Conservation (phyloP, 2,329 filamentous ascomycete species). For the Fusarium oligoseptatum region DNA sequence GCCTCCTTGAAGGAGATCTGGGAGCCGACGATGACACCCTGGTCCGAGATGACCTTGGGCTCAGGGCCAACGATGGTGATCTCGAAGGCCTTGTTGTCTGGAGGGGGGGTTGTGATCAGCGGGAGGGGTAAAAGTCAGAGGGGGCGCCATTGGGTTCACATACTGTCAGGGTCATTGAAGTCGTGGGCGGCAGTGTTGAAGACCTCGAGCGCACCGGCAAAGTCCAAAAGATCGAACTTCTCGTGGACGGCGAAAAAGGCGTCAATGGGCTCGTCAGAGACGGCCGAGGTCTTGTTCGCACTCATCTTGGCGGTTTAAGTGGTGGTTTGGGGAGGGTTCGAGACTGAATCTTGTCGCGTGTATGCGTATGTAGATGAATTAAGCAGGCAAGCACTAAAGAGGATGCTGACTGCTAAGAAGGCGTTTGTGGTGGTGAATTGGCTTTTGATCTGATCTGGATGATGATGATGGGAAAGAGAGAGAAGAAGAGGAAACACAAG, state of each 20-base stretch:
- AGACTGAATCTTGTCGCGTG: slow-evolving; percentile 33
- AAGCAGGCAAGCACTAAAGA: slow-evolving; percentile 31
- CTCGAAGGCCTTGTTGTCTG: slow-evolving; percentile 70
- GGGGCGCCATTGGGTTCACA: slow-evolving; percentile 44
- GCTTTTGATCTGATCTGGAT: slow-evolving; percentile 37
- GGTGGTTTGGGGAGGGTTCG: slow-evolving; percentile 40
- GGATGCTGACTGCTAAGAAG: slow-evolving; percentile 29
- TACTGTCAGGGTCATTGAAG: slow-evolving; percentile 64
- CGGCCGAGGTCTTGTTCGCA: slow-evolving; percentile 69
- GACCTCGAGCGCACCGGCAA: slow-evolving; percentile 68
- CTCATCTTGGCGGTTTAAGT: slow-evolving; percentile 63
- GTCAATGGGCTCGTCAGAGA: slow-evolving; percentile 70
- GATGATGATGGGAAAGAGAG: slow-evolving; percentile 42
- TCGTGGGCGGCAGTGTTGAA: slow-evolving; percentile 66
- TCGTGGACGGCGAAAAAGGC: slow-evolving; percentile 72
- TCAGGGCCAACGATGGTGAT: slow-evolving; percentile 68
- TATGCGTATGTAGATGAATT: slow-evolving; percentile 22
- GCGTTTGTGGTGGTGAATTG: slow-evolving; percentile 37
- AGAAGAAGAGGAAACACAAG: slow-evolving; percentile 40
- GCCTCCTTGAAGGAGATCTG: slow-evolving; percentile 86
- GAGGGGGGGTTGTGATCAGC: slow-evolving; percentile 38
- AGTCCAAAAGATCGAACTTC: slow-evolving; percentile 71
- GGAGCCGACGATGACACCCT: slow-evolving; percentile 78
- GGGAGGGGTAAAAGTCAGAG: slow-evolving; percentile 38
- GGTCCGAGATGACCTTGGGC: slow-evolving; percentile 66